Percentiles rank a stretch among this genome's conserved stretches.
phyloP scores from a whole-genome alignment of 169 alveolate genomes.

The Plasmodium chabaudi region DNA sequence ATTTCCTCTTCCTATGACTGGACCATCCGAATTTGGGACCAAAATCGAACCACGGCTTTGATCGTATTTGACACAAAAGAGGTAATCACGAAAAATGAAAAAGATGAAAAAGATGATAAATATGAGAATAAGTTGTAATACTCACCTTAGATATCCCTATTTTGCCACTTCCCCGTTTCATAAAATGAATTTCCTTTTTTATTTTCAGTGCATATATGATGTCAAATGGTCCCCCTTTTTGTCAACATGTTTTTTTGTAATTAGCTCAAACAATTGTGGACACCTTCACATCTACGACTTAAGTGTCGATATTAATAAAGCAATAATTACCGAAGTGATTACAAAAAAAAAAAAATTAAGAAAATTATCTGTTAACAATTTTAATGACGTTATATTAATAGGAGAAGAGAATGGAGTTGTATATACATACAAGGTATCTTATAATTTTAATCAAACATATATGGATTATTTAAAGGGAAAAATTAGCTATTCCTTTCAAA shows the following conservation, averaged over 20 bases:
- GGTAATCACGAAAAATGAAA: slow-evolving; percentile 3
- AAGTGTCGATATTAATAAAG: slow-evolving; percentile 64
- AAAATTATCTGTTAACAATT: slow-evolving; percentile 38
- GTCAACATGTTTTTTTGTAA: slow-evolving; percentile 66
- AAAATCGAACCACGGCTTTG: slow-evolving; percentile 6
- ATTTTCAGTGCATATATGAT: slow-evolving; percentile 58
- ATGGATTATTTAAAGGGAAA: slow-evolving; percentile 70
- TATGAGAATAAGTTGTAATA: too few species aligned
- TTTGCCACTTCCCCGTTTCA: too few species aligned
- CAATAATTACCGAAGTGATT: slow-evolving; percentile 21
- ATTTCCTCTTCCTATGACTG: slow-evolving; percentile 75
- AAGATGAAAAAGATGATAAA: not conserved
- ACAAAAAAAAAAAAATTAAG: slow-evolving; percentile 50
- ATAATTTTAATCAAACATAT: slow-evolving; percentile 28
- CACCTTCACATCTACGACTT: slow-evolving; percentile 50
- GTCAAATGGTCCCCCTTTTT: slow-evolving; percentile 57
- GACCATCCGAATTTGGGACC: slow-evolving; percentile 73
- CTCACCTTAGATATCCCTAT: too few species aligned
- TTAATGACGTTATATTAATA: slow-evolving; percentile 54
- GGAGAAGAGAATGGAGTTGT: slow-evolving; percentile 65
- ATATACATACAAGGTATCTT: slow-evolving; percentile 58
- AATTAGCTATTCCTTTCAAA: slow-evolving; percentile 25
- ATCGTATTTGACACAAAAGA: slow-evolving; percentile 57
- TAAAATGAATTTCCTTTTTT: too few species aligned
- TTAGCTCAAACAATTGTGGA: slow-evolving; percentile 42